These are phyloP conservation scores for Chlorophyllum brunneum DNA, from an alignment of 768 basidiomycete species.

Conservation along the genomic window DNA sequence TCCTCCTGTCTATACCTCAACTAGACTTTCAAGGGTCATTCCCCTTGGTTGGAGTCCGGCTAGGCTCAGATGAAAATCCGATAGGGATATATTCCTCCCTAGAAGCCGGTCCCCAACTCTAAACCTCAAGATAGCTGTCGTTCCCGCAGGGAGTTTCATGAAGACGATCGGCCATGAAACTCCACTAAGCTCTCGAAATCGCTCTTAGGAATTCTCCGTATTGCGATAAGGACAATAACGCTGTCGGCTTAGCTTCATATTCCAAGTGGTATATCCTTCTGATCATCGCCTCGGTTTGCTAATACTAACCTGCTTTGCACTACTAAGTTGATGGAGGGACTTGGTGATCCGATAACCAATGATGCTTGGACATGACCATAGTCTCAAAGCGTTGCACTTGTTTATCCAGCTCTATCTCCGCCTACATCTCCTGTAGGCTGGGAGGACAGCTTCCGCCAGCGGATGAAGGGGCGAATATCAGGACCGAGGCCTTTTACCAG, in stretches of 20 bases:
- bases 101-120: slow-evolving; percentile 1
- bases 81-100: slow-evolving; percentile 2
- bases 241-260: background rate
- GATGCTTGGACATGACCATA: background rate
- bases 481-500: background rate
- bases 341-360: slow-evolving; percentile 4
- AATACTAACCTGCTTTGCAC: background rate
- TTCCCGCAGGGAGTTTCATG: slow-evolving; percentile 5
- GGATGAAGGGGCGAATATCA: background rate
- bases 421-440: slow-evolving; percentile 5
- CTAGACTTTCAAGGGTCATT: background rate
- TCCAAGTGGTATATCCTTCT: background rate
- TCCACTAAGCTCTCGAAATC: slow-evolving; percentile 4
- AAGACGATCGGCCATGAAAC: slow-evolving; percentile 6
- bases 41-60: background rate
- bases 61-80: slow-evolving; percentile 7
- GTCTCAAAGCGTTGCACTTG: background rate
- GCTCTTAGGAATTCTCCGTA: background rate
- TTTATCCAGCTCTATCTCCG: slow-evolving; percentile 3
- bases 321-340: background rate
- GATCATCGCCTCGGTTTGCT: slow-evolving; percentile 10
- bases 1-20: background rate
- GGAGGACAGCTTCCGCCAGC: slow-evolving; percentile 1
- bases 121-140: slow-evolving; percentile 5
- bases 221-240: background rate